phyloP scores from a whole-genome alignment of 2,329 filamentous ascomycete species.

The Peltaster fructicola region DNA sequence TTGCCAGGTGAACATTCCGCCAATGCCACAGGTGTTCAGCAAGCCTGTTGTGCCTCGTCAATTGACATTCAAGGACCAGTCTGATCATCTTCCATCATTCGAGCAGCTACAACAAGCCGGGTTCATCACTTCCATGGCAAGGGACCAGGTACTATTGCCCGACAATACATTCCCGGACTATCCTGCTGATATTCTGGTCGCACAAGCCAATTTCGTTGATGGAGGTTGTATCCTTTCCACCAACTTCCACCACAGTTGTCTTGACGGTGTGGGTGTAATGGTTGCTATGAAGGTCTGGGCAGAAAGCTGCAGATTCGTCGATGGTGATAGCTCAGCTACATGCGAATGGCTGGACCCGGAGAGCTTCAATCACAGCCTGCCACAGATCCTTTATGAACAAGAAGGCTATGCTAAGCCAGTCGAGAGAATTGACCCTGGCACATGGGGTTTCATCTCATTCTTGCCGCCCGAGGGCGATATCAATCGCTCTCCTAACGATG shows the following conservation, averaged over 20 bases:
- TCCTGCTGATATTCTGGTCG: too few species aligned
- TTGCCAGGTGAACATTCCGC: too few species aligned
- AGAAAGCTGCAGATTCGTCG: constrained; percentile 1
- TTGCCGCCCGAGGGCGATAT: constrained; percentile 5
- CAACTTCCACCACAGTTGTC: constrained; percentile 1
- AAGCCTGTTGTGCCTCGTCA: too few species aligned
- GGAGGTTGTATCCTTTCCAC: constrained; percentile 1
- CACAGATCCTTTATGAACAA: constrained; percentile 8
- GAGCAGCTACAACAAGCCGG: too few species aligned
- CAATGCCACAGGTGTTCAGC: too few species aligned
- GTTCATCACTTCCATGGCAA: too few species aligned
- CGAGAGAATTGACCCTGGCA: constrained; percentile 8
- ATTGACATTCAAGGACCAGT: too few species aligned
- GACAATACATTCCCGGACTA: too few species aligned
- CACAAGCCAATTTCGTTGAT: too few species aligned
- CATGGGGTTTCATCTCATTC: constrained; percentile 11
- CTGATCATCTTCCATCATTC: too few species aligned
- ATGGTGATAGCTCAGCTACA: constrained; percentile 1
- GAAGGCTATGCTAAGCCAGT: constrained; percentile 7
- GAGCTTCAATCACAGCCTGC: too few species aligned
- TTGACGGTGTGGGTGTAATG: constrained; percentile 1
- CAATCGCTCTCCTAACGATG: constrained; percentile 1
- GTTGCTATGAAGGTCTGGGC: constrained; percentile 2
- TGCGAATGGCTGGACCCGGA: constrained; percentile 1
- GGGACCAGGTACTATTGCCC: too few species aligned